phyloP scores from a whole-genome alignment of 192 early-diverging fungal species.

The Rhizophagus clarus region DNA sequence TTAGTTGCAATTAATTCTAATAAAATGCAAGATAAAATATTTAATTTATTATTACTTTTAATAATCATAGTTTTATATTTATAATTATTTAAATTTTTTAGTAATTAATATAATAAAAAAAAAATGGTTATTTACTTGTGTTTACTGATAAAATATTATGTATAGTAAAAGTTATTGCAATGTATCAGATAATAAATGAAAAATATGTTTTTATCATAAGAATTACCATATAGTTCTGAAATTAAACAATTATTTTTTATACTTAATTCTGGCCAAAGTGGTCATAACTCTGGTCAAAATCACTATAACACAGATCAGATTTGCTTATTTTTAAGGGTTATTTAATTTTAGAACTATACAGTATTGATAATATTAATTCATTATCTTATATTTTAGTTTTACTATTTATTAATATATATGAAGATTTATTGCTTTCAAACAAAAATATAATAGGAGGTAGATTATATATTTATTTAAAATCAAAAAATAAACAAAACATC shows the following conservation, averaged over 20 bases:
- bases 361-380: constrained; percentile 5
- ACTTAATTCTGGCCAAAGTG: too few species aligned
- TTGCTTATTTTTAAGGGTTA: too few species aligned
- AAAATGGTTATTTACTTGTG: constrained; percentile 1
- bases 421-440: neutral
- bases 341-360: too few species aligned
- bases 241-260: too few species aligned
- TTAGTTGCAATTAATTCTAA: too few species aligned
- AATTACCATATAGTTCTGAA: too few species aligned
- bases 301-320: too few species aligned
- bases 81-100: neutral
- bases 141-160: neutral
- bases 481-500: too few species aligned
- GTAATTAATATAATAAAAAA: neutral
- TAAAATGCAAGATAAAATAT: too few species aligned
- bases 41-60: too few species aligned
- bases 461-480: neutral
- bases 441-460: neutral
- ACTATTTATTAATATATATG: constrained; percentile 8
- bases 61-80: too few species aligned
- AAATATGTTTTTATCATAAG: neutral
- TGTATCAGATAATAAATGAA: neutral
- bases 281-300: too few species aligned
- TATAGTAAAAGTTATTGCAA: constrained; percentile 4
- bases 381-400: constrained; percentile 4